Percentiles rank a stretch among this genome's conserved stretches.
Evolutionary conservation across 371 early-diverging fungal species (phyloP).

Genomic region (Mortierella sp.): DNA sequence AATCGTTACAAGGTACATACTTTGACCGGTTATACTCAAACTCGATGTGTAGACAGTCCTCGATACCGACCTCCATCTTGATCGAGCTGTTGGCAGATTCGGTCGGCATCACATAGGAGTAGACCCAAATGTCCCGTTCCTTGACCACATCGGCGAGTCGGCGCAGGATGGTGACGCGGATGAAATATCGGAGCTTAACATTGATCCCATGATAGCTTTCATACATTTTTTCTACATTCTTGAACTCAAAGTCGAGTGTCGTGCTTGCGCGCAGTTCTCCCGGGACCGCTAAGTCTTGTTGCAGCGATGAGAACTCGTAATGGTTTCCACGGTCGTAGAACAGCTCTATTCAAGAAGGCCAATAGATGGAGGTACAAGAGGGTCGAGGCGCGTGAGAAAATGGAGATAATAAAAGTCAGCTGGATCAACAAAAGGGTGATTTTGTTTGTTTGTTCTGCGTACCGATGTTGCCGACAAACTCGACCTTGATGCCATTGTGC

Average conservation of each 20-base stretch:
- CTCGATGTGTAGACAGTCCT: constrained; percentile 94
- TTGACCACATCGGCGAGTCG: constrained; percentile 83
- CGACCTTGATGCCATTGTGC: constrained; percentile 97
- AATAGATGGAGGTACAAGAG: neutral
- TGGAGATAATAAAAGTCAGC: neutral
- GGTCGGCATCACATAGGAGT: constrained; percentile 87
- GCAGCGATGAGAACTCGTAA: constrained; percentile 91
- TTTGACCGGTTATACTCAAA: constrained; percentile 85
- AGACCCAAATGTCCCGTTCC: constrained; percentile 89
- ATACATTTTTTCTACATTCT: constrained; percentile 92
- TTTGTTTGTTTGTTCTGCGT: constrained; percentile 25
- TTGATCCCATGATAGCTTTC: constrained; percentile 95
- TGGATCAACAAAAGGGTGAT: neutral
- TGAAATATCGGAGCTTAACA: constrained; percentile 89
- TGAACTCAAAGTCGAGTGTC: constrained; percentile 89
- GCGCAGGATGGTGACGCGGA: constrained; percentile 86
- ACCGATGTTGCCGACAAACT: constrained; percentile 96
- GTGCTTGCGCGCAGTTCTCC: constrained; percentile 82
- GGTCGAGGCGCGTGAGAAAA: constrained; percentile 7
- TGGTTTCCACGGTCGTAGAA: constrained; percentile 96
- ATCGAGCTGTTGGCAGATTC: constrained; percentile 86
- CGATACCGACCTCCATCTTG: constrained; percentile 97
- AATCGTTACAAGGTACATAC: constrained; percentile 17
- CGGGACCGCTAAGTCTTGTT: constrained; percentile 88
- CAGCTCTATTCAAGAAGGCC: constrained; percentile 72